Conservation (phyloP, 129 eudicot species). For the Heracleum sosnowskyi region DNA sequence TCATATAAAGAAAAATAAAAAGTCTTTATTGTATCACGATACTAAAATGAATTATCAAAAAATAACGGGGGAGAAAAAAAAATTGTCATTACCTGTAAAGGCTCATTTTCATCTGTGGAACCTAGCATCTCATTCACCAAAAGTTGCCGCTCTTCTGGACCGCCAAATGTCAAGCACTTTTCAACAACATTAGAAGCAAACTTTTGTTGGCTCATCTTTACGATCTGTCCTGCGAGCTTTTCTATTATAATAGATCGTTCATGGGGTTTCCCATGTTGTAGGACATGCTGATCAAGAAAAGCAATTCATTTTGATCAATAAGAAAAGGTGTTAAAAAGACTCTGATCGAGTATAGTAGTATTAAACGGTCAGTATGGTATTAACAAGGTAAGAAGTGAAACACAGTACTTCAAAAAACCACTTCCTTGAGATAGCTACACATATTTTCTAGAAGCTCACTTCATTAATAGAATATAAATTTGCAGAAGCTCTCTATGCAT, state of each 20-base stretch:
- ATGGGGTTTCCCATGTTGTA: constrained; percentile 73
- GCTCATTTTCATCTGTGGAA: constrained; percentile 69
- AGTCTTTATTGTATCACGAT: not conserved
- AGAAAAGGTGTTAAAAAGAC: not conserved
- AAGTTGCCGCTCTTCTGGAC: constrained; percentile 64
- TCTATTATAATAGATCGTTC: constrained; percentile 59
- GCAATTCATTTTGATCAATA: not conserved
- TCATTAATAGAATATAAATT: not conserved
- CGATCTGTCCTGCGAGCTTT: constrained; percentile 70
- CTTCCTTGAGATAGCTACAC: not conserved
- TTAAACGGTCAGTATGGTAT: not conserved
- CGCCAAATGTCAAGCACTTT: constrained; percentile 68
- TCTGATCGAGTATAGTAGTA: not conserved
- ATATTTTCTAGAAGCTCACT: no score
- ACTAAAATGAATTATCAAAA: not conserved
- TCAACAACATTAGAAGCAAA: constrained; percentile 90
- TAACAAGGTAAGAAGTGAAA: not conserved
- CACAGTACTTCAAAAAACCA: not conserved
- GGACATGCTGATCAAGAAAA: constrained; percentile 54
- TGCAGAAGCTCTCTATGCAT: not conserved
- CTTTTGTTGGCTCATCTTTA: constrained; percentile 84
- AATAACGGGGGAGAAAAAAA: not conserved
- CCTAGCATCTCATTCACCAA: constrained; percentile 81
- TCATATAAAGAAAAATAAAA: not conserved
- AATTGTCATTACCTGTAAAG: constrained; percentile 45